These are phyloP conservation scores for Globisporangium cystogenes DNA, from an alignment of 352 stramenopile genomes.

Conservation along the genomic window DNA sequence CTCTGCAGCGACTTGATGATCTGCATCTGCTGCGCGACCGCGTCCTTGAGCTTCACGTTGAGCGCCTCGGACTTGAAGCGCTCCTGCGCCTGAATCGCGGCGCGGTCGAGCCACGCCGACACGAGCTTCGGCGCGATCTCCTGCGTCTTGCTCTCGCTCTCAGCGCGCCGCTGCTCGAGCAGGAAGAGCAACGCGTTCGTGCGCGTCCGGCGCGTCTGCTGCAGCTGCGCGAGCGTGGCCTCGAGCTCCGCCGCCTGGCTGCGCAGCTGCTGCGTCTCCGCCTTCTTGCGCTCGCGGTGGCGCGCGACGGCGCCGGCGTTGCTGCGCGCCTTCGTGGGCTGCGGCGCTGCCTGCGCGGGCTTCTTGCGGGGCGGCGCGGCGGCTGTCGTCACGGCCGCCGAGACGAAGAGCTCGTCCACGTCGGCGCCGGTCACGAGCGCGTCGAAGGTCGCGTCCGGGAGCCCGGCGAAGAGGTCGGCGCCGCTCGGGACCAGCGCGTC, in stretches of 20 bases:
- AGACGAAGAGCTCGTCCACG: neutral
- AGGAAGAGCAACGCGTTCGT: constrained; percentile 3
- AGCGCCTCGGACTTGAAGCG: constrained; percentile 33
- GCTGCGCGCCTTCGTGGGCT: constrained; percentile 3
- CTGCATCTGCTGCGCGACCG: constrained; percentile 36
- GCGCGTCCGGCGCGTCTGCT: neutral
- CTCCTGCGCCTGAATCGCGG: constrained; percentile 36
- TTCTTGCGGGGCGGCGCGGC: too few relatives aligned
- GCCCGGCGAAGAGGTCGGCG: neutral
- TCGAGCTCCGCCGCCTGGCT: constrained; percentile 9
- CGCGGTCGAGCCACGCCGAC: constrained; percentile 38
- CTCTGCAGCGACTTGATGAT: constrained; percentile 29
- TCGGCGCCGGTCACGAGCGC: neutral
- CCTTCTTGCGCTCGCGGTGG: constrained; percentile 13
- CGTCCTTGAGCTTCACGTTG: constrained; percentile 37
- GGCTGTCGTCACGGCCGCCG: neutral
- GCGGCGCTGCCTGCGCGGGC: neutral
- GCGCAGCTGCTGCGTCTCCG: constrained; percentile 5
- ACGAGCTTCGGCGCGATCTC: constrained; percentile 12
- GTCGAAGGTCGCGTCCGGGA: neutral
- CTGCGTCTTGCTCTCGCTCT: neutral
- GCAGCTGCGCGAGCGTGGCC: constrained; percentile 4
- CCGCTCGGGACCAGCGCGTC: neutral
- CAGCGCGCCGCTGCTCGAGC: constrained; percentile 3
- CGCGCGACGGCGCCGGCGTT: constrained; percentile 10